phyloP scores from a whole-genome alignment of 805 yeast species.

The Scheffersomyces ergatensis region DNA sequence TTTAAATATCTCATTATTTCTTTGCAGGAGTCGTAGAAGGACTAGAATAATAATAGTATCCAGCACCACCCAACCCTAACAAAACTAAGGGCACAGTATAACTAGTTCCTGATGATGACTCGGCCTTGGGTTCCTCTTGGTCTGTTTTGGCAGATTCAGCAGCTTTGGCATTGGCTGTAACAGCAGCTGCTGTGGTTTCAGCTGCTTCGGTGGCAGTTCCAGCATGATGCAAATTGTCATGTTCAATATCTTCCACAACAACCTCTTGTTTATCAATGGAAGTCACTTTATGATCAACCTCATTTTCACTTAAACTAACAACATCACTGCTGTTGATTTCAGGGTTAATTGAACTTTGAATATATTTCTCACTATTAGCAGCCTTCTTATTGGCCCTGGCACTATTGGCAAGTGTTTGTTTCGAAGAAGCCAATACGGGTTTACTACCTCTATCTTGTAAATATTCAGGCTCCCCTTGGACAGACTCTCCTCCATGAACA shows the following conservation, averaged over 20 bases:
- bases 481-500: conserved; percentile 42
- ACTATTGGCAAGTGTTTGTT: conserved; percentile 7
- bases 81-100: conserved; percentile 18
- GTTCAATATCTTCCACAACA: conserved; percentile 38
- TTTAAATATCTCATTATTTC: not conserved
- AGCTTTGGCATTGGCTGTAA: not conserved
- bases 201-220: conserved; percentile 10
- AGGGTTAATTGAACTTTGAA: conserved; percentile 41
- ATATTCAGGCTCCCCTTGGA: conserved; percentile 34
- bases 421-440: conserved; percentile 30
- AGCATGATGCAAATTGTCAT: conserved; percentile 21
- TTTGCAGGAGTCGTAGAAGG: not conserved
- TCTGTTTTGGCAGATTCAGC: not conserved
- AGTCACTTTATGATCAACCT: conserved; percentile 35
- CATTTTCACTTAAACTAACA: conserved; percentile 31
- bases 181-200: conserved; percentile 6
- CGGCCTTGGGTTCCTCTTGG: not conserved
- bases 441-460: conserved; percentile 35
- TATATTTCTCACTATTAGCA: conserved; percentile 37
- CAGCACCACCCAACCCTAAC: conserved; percentile 28
- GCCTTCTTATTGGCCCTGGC: conserved; percentile 20
- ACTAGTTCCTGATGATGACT: not conserved
- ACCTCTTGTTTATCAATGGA: conserved; percentile 25
- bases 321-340: conserved; percentile 36
- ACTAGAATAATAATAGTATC: conserved; percentile 16